A percentile compares a stretch with the other conserved stretches of the same genome.
These are phyloP conservation scores for Solanum arcanum DNA, from an alignment of 257 asterid species.

Conservation along the genomic window DNA sequence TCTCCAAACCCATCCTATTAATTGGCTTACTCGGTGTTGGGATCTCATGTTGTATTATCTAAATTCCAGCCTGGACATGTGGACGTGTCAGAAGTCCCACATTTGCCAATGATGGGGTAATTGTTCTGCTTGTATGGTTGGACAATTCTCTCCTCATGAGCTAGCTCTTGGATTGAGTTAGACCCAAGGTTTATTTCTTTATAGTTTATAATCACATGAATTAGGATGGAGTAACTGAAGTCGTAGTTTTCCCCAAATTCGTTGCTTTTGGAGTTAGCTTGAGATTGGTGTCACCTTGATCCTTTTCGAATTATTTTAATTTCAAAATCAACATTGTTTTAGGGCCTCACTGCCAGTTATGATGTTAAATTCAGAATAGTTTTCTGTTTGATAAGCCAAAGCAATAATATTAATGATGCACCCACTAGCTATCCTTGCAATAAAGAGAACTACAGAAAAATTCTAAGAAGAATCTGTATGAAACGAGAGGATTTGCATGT, in stretches of 20 bases:
- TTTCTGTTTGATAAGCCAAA: neutral
- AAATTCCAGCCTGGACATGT: neutral
- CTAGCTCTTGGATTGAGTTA: neutral
- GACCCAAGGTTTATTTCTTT: neutral
- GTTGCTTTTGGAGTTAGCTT: neutral
- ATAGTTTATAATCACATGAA: neutral
- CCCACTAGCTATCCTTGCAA: neutral
- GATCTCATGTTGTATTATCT: neutral
- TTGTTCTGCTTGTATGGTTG: neutral
- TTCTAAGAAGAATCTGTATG: neutral
- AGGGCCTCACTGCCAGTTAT: neutral
- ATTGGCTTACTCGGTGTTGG: neutral
- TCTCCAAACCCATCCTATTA: neutral
- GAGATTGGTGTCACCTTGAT: neutral
- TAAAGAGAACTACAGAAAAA: neutral
- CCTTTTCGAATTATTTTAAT: neutral
- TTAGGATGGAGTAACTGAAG: neutral
- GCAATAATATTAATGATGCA: neutral
- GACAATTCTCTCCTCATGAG: neutral
- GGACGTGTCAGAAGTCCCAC: neutral
- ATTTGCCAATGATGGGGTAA: neutral
- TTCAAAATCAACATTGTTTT: neutral
- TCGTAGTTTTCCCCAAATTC: neutral
- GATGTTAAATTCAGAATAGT: neutral
- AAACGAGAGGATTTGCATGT: neutral